Evolutionary conservation across 768 basidiomycete species (phyloP), one percentile per base, ranked within the genome.

Genomic region (Tephrocybe sp.): DNA sequence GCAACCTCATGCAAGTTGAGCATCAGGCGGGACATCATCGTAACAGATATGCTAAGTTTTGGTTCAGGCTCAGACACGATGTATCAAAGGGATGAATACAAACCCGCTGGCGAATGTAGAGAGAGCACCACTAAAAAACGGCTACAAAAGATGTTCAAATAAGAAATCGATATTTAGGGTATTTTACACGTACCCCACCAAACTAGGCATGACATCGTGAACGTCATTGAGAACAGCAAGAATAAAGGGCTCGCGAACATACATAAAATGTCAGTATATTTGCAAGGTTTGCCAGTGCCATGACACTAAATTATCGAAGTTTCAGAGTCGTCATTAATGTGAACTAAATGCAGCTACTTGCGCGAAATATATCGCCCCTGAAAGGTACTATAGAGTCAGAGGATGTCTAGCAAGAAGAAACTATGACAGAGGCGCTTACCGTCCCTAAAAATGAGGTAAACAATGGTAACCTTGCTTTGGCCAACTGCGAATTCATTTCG

Each of bases 331-430:
- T 30, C 28, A 30, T 30, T 6, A 7, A 2, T 1, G 15, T n/a
- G 16, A 16, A 31, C 3, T 37, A 9, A n/a, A 15, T 6, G 24
- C 19, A 12, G 15, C 25, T 22, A 54, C 78, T 65, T 52, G 82
- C 80, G 70, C 77, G 54, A 79, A 83, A 57, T 82, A 83, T 19
- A 83, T 59, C 1, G 78, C 74, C 45, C 80, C 81, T 81, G 44
- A 4, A 11, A 47, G 16, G 25, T 37, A 6, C 7, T 16, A n/a
- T n/a, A n/a, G n/a, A n/a, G n/a, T n/a, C n/a, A n/a, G n/a, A n/a
- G n/a, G n/a, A n/a, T n/a, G n/a, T n/a, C n/a, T n/a, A n/a, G n/a
- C n/a, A n/a, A n/a, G n/a, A n/a, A n/a, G n/a, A n/a, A n/a, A n/a
- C n/a, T n/a, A 26, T 19, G 30, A 37, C 19, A 21, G 19, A 16